A percentile compares a stretch with the other conserved stretches of the same genome.
Conservation (phyloP, 2,329 filamentous ascomycete genomes). For the Colletotrichum sp. region DNA sequence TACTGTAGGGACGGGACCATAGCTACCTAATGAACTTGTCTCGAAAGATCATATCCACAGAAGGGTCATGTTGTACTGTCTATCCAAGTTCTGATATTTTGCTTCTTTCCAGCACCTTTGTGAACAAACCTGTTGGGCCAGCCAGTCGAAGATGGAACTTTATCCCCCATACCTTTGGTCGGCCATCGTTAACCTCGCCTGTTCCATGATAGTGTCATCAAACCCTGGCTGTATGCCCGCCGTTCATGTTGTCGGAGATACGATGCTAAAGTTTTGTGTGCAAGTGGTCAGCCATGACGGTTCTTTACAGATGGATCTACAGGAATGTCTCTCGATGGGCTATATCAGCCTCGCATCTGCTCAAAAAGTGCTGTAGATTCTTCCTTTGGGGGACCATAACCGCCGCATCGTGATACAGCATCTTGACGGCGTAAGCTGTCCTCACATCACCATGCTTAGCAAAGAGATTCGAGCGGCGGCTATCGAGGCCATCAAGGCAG, state of each 20-base stretch:
- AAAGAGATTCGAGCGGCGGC: not conserved
- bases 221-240: not conserved
- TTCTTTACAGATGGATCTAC: not conserved
- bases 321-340: not conserved
- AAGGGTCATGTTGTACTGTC: not conserved
- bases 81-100: not conserved
- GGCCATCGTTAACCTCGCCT: not conserved
- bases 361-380: not conserved
- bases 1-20: not conserved
- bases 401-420: not conserved
- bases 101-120: not conserved
- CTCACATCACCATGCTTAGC: not conserved
- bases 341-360: not conserved
- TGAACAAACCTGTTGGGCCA: not conserved
- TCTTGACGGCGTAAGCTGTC: not conserved
- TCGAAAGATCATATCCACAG: not conserved
- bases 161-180: not conserved
- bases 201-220: not conserved
- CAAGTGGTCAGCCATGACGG: not conserved
- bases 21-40: not conserved
- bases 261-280: not conserved
- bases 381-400: not conserved
- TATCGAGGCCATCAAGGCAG: not conserved
- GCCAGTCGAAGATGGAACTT: not conserved
- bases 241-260: not conserved